These are phyloP conservation scores for Xylariaceae sp. DNA, from an alignment of 2,329 filamentous ascomycete species.

Conservation along the genomic window DNA sequence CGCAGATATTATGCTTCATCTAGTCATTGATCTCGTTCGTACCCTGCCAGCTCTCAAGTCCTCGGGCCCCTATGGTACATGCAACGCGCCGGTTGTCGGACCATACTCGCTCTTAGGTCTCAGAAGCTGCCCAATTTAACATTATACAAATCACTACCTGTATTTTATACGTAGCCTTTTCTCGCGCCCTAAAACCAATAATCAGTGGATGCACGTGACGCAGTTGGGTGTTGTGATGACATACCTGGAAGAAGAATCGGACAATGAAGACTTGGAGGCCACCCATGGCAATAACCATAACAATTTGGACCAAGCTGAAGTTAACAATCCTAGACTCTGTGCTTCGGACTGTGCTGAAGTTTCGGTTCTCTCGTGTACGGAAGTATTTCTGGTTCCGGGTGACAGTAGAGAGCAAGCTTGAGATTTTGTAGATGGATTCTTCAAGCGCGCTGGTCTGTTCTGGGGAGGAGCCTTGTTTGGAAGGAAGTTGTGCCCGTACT, in stretches of 20 bases:
- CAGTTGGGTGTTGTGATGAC: conserved; percentile 20
- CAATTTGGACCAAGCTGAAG: conserved; percentile 88
- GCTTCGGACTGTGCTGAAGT: conserved; percentile 95
- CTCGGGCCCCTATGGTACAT: conserved; percentile 27
- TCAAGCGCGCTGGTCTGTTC: conserved; percentile 87
- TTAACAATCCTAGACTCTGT: conserved; percentile 96
- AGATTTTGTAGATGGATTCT: conserved; percentile 93
- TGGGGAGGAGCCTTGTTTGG: conserved; percentile 49
- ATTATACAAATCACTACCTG: conserved; percentile 13
- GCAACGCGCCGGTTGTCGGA: conserved; percentile 17
- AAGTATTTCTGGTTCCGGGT: conserved; percentile 99
- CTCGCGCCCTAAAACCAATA: conserved; percentile 48
- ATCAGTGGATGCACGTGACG: conserved; percentile 19
- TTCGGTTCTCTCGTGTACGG: conserved; percentile 95
- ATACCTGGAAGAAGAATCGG: conserved; percentile 94
- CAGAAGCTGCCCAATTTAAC: conserved; percentile 5
- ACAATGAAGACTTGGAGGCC: conserved; percentile 95
- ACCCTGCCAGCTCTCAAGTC: conserved; percentile 6
- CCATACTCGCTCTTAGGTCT: conserved; percentile 25
- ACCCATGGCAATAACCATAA: conserved; percentile 91
- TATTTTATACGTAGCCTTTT: conserved; percentile 60
- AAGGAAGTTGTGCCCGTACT: conserved; percentile 27
- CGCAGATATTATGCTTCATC: not conserved
- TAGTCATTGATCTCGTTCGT: conserved; percentile 6
- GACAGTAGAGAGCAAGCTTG: conserved; percentile 86